Percentiles rank a stretch among this genome's conserved stretches.
These are phyloP conservation scores for Sporothrix mexicana DNA, from an alignment of 2,329 filamentous ascomycete species.

Conservation along the genomic window DNA sequence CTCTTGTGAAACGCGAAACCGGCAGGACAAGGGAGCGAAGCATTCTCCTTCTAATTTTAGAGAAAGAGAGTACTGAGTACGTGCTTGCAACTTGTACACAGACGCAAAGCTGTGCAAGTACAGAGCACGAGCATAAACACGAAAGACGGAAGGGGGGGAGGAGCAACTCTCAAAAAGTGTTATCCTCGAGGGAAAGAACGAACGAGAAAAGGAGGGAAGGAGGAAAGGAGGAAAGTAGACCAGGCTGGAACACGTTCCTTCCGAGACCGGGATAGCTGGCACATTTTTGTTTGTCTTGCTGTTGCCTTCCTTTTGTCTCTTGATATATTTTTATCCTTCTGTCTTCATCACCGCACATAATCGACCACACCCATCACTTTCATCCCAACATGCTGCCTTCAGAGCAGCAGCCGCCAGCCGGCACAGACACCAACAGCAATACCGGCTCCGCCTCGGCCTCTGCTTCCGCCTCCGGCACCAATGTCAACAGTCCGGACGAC, in stretches of 20 bases:
- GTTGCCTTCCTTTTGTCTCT: not conserved
- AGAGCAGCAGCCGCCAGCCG: not conserved
- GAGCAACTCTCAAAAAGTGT: not conserved
- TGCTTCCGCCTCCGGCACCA: not conserved
- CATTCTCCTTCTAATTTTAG: conserved; percentile 9
- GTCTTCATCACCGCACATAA: not conserved
- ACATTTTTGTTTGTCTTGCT: not conserved
- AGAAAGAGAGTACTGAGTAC: not conserved
- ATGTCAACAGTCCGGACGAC: not conserved
- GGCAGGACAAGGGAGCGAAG: not conserved
- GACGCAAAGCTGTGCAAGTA: not conserved
- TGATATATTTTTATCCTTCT: not conserved
- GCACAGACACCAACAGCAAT: no score
- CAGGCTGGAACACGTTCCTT: not conserved
- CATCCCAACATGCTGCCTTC: not conserved
- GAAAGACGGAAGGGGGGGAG: not conserved
- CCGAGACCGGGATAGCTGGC: conserved; percentile 21
- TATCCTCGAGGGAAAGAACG: not conserved
- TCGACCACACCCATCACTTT: not conserved
- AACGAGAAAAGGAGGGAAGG: no score
- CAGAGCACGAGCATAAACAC: not conserved
- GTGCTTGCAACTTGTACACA: not conserved
- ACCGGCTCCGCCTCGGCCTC: no score
- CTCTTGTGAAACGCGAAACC: not conserved
- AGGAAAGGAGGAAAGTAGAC: not conserved